A percentile compares a stretch with the other conserved stretches of the same genome.
Conservation (phyloP, 345 rosid genomes). For the Eucalyptus urophylla region DNA sequence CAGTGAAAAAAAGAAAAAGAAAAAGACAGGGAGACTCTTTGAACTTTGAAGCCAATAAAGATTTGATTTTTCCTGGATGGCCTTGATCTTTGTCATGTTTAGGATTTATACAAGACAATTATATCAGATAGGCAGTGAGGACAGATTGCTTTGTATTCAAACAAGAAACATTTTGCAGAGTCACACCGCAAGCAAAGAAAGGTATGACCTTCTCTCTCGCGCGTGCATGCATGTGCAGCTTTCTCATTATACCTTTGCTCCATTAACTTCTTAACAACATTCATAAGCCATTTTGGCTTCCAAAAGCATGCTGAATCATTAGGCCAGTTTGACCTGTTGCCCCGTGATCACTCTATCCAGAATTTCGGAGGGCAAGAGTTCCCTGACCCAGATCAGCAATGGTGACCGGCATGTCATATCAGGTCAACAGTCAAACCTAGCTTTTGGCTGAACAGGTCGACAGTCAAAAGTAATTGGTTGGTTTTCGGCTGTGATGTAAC, state of each 20-base stretch:
- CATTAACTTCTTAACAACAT: background rate
- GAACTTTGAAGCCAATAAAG: background rate
- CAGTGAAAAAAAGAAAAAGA: background rate
- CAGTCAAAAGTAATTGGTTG: background rate
- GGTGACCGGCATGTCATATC: background rate
- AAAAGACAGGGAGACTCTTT: background rate
- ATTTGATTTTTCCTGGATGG: background rate
- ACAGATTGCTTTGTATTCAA: slow-evolving; percentile 25
- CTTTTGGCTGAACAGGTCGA: background rate
- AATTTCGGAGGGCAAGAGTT: background rate
- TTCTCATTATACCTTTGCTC: background rate
- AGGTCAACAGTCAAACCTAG: background rate
- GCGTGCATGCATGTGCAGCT: background rate
- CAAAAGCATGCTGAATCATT: background rate
- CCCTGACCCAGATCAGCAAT: background rate
- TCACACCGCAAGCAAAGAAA: slow-evolving; percentile 24
- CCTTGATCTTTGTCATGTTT: background rate
- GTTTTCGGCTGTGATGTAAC: background rate
- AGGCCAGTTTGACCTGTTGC: background rate
- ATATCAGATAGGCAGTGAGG: background rate
- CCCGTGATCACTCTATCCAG: background rate
- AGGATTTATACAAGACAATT: background rate
- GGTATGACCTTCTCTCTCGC: slow-evolving; percentile 14
- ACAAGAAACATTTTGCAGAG: background rate
- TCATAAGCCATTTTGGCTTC: background rate